Base-by-base conservation (phyloP, 495 filamentous ascomycete species). In the Cudoniella acicularis region DNA sequence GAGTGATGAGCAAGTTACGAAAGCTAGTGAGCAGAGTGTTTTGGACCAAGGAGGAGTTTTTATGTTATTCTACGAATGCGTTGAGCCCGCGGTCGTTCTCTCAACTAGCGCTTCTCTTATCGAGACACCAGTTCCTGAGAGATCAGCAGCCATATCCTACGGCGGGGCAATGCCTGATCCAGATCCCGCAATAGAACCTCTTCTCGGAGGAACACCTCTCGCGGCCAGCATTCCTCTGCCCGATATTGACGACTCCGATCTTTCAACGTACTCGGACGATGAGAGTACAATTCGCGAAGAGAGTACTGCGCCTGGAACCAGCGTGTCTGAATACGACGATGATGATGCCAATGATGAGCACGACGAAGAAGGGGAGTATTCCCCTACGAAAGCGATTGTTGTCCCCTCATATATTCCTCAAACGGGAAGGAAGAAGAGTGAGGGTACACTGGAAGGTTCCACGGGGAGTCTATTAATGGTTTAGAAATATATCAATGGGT, bases 11-110 rank as follows among this genome's bases (percentile, higher is more conserved):
- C 83, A 88, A 55, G 91, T 96, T 9, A 79, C 73, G 58, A 79
- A 81, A 62, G 90, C 91, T 52, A 78, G 79, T 18, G 92, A 96
- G 71, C 75, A 80, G 11, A 78, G 78, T 27, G 92, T 94, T 0
- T 78, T 96, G 52, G 76, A 72, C 1, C 89, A 93, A 64, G 83
- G 85, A n/a, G 91, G 88, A 13, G 93, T 88, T 0, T 98, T 97
- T 66, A 97, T 98, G 93, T 78, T 98, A 9, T 97, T 98, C 72
- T 98, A 98, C 65, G 94, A 98, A 66, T 77, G 75, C 25, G 67
- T 84, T n/a, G 73, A 78, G 25, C 59, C 57, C 3, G 57, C 36
- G 26, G 25, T 46, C 20, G 17, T 20, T 40, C 23, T 30, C 10
- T 23, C 42, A 20, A 8, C 20, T 2, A 27, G 56, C 45, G 27